Base-by-base conservation (phyloP, 495 filamentous ascomycete genomes). In the Penicillium cinerascens region DNA sequence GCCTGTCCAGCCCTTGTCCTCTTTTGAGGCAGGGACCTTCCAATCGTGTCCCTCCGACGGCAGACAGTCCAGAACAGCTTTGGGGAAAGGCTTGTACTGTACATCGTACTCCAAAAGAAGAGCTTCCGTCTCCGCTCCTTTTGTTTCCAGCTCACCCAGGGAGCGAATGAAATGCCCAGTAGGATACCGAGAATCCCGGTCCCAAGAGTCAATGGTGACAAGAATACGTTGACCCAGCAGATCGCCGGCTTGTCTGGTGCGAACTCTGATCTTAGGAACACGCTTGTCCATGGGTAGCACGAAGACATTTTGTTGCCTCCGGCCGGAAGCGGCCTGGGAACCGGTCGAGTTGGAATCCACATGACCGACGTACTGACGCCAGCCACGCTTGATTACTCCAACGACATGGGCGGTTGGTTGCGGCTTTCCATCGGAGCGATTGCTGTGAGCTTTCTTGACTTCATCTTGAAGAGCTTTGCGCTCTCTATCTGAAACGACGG, bases 321-420 rank as follows among this genome's bases (percentile, higher is more conserved):
- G 78, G 33, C 88, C 87, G 49, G 91, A 82, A 37, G 80, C 85
- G 5, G 74, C 77, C 17, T 83, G 79, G 16, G 86, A 79, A 46
- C 86, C 82, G 35, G 89, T 87, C 13, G 95, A 96, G 13, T 84
- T 87, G 16, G 87, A 82, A 63, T 98, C 93, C 49, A 98, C 80
- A 68, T 96, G 91, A 11, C 93, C 93, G 33, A 98, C 93, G 60
- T 97, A 97, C 65, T 97, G 95, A 27, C 93, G 81, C 93, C 93
- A 98, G 65, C 96, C 96, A 33, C 95, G 81, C 68, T 96, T 96
- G 58, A 92, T 81, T 26, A 98, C 76, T 45, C 93, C 93, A 35
- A 97, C 93, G 17, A 97, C 89, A 66, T 81, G 87, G 11, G 95
- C 95, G 18, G 93, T 97, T 23, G 93, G 93, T 52, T 96, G 91